phyloP scores from a whole-genome alignment of 1,284 basidiomycete species.

The Ceratobasidium sp. region DNA sequence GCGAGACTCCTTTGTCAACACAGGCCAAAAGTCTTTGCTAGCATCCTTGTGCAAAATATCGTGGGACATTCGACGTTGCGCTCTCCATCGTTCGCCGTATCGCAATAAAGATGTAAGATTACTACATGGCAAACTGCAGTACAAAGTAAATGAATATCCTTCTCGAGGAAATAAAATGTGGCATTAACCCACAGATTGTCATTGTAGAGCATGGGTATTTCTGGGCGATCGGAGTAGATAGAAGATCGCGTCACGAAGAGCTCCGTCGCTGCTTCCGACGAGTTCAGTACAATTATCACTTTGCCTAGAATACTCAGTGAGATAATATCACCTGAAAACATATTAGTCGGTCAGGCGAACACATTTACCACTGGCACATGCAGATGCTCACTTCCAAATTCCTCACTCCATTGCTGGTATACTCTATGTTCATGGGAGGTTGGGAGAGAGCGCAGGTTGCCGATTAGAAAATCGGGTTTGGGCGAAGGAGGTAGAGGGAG shows the following conservation, averaged over 20 bases:
- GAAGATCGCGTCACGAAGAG: slow-evolving; percentile 45
- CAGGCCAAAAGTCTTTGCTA: slow-evolving; percentile 24
- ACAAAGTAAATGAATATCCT: background rate
- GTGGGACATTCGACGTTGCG: slow-evolving; percentile 36
- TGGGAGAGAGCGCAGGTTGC: slow-evolving; percentile 1
- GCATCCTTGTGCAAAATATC: slow-evolving; percentile 12
- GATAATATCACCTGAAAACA: slow-evolving; percentile 25
- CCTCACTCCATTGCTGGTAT: background rate
- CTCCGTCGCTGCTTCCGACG: slow-evolving; percentile 46
- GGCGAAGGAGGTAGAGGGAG: slow-evolving; percentile 1
- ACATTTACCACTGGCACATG: no score
- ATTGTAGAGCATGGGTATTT: slow-evolving; percentile 27
- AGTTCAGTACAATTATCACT: slow-evolving; percentile 44
- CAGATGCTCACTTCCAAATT: background rate
- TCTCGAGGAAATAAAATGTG: background rate
- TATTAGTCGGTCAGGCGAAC: background rate
- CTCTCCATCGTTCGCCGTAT: slow-evolving; percentile 38
- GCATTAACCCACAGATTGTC: slow-evolving; percentile 3
- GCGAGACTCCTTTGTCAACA: slow-evolving; percentile 19
- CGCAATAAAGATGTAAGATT: slow-evolving; percentile 7
- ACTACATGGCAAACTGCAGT: slow-evolving; percentile 15
- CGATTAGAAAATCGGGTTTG: background rate
- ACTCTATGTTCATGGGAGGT: background rate
- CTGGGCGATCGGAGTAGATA: slow-evolving; percentile 48
- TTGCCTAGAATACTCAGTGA: slow-evolving; percentile 39